Percentiles rank a stretch among this genome's conserved stretches.
Conservation (phyloP, 2,329 filamentous ascomycete species). For the Dryadomyces quercus-mongolicae region DNA sequence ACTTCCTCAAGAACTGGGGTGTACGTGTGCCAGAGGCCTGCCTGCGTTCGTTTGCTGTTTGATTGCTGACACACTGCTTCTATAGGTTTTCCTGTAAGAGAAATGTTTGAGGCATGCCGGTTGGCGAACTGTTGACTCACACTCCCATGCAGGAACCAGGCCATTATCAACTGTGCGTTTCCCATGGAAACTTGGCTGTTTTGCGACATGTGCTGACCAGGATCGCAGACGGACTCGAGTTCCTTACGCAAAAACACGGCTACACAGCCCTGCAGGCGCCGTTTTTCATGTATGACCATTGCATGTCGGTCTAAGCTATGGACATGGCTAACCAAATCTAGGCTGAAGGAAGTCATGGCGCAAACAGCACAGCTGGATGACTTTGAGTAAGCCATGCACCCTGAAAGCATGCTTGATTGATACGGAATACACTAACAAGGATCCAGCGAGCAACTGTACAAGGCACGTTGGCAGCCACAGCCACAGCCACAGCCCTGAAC, state of each 20-base stretch:
- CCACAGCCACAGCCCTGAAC: not conserved
- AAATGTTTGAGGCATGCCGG: not conserved
- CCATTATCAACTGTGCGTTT: conserved; percentile 65
- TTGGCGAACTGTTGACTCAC: not conserved
- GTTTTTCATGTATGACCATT: conserved; percentile 60
- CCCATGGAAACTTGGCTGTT: not conserved
- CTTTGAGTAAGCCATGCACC: conserved; percentile 50
- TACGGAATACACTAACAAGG: not conserved
- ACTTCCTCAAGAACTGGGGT: conserved; percentile 83
- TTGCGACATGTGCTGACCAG: not conserved
- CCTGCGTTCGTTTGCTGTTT: not conserved
- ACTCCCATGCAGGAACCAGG: conserved; percentile 51
- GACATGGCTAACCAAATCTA: not conserved
- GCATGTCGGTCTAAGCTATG: no score
- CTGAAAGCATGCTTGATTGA: not conserved
- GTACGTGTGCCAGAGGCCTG: conserved; percentile 27
- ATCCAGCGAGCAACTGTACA: conserved; percentile 80
- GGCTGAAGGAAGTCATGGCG: conserved; percentile 78
- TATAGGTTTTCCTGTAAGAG: conserved; percentile 3
- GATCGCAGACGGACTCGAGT: conserved; percentile 60
- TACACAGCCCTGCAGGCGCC: conserved; percentile 78
- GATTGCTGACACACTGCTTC: not conserved
- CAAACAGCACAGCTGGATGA: conserved; percentile 96
- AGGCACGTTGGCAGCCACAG: conserved; percentile 24
- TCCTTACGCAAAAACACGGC: conserved; percentile 60